Base-by-base conservation (phyloP, 441 rosid species). In the Jatropha podagrica region DNA sequence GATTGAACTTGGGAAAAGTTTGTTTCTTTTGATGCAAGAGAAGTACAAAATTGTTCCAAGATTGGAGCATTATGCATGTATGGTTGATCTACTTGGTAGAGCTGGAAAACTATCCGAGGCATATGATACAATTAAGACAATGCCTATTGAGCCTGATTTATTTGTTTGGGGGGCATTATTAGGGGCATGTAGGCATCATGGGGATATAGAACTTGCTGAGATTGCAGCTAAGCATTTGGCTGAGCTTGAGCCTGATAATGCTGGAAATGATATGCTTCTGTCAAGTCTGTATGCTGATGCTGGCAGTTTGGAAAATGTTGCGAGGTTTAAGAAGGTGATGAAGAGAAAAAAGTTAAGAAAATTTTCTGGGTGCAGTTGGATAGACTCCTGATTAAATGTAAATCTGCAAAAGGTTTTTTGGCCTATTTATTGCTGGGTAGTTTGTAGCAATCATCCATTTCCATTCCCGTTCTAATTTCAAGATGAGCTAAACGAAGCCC, bases 151-250 rank as follows among this genome's bases (percentile, higher is more conserved):
- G 77, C 96, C 99, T 5, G 97, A 93, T 81, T 17, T 89, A 67
- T 92, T 89, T 78, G 95, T 86, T 2, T 92, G 98, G 99, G 97
- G 98, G 77, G 94, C 97, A 65, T 80, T 95, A 58, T 79, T 92
- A 52, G 97, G 97, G 67, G 98, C 95, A 17, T 93, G 97, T 78
- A 88, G 94, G 85, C 87, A 69, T 44, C 90, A 93, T 68, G 90
- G 92, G 58, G 81, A 91, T 72, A 75, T 90, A 37, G 84, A 89
- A 20, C 89, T 93, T 41, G 98, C 90, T 11, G 81, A 78, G 73
- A 54, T 88, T 55, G 95, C 96, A 4, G 88, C 92, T 38, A 83
- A 74, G 81, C 89, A 82, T 8, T 82, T 95, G 74, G 78, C 82
- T n/a, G 78, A 87, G 80, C 87, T 95, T 26, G 96, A 95, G 79